Percentiles rank a stretch among this genome's conserved stretches.
These are phyloP conservation scores for Phylloporus sp. DNA, from an alignment of 768 basidiomycete species.

Conservation along the genomic window DNA sequence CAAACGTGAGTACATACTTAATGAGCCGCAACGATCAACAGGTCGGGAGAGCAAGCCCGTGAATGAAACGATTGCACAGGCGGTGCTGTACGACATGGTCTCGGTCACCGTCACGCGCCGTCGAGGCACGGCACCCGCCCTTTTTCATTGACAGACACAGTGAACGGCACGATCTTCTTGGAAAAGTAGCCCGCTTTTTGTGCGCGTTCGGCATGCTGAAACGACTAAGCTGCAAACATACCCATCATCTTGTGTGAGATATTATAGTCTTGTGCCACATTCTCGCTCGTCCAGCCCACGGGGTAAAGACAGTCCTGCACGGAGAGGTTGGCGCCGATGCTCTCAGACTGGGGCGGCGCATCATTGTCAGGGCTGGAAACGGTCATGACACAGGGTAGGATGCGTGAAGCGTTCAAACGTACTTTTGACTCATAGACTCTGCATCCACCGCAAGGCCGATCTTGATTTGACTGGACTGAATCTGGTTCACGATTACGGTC, in stretches of 20 bases:
- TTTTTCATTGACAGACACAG: conserved; percentile 58
- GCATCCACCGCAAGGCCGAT: conserved; percentile 79
- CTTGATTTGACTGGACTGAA: conserved; percentile 74
- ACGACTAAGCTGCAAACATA: conserved; percentile 67
- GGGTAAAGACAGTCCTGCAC: conserved; percentile 62
- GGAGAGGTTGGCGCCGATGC: conserved; percentile 50
- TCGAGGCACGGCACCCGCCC: conserved; percentile 40
- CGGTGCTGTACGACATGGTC: no score
- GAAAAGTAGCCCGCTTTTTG: conserved; percentile 62
- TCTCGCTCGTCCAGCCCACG: conserved; percentile 92
- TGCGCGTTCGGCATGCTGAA: conserved; percentile 74
- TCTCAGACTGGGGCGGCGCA: conserved; percentile 56
- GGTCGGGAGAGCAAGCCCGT: no score
- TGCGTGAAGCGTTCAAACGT: conserved; percentile 17
- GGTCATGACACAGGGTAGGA: background rate
- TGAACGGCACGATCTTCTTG: conserved; percentile 74
- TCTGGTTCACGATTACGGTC: conserved; percentile 71
- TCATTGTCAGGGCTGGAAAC: conserved; percentile 57
- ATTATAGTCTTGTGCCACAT: conserved; percentile 71
- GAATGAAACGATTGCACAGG: no score
- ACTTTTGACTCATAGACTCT: conserved; percentile 84
- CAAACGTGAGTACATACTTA: no score
- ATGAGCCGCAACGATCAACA: no score
- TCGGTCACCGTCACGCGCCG: conserved; percentile 52
- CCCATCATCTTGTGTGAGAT: conserved; percentile 76